A percentile compares a stretch with the other conserved stretches of the same genome.
Conservation (phyloP, 2,329 filamentous ascomycete species). For the Elsinoe australis region DNA sequence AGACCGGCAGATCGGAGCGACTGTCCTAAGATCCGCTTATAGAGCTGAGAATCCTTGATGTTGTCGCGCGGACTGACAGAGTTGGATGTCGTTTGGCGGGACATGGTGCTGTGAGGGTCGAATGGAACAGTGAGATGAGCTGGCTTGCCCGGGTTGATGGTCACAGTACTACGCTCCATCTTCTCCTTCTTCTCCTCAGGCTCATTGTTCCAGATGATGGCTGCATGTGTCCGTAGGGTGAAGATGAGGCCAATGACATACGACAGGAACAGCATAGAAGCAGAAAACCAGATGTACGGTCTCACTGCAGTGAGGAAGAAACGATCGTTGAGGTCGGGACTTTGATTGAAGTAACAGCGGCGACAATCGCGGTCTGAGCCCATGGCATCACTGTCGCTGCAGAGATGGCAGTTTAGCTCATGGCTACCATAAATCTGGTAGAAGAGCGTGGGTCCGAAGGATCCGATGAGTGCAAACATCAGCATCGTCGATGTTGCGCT, state of each 20-base stretch:
- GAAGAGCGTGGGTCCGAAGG: conserved; percentile 91
- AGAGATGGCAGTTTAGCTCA: conserved; percentile 73
- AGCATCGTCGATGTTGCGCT: conserved; percentile 98
- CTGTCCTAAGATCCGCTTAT: conserved; percentile 88
- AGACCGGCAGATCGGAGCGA: conserved; percentile 78
- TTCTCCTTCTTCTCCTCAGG: conserved; percentile 43
- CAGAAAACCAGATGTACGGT: conserved; percentile 87
- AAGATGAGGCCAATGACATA: conserved; percentile 94
- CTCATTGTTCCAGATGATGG: conserved; percentile 92
- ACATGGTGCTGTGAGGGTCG: conserved; percentile 20
- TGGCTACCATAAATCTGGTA: conserved; percentile 99
- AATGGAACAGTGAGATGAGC: conserved; percentile 10
- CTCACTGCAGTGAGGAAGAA: conserved; percentile 89
- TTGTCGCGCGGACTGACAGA: conserved; percentile 46
- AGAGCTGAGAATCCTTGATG: conserved; percentile 79
- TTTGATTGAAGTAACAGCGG: conserved; percentile 88
- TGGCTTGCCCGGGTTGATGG: conserved; percentile 22
- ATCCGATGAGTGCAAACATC: conserved; percentile 88
- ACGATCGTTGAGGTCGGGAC: conserved; percentile 70
- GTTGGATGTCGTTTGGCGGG: conserved; percentile 20
- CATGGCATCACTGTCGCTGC: conserved; percentile 44
- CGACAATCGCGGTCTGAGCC: conserved; percentile 66
- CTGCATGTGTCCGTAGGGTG: conserved; percentile 88
- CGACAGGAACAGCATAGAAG: conserved; percentile 76
- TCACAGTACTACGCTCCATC: conserved; percentile 31